Evolutionary conservation across 2,329 filamentous ascomycete genomes (phyloP), one percentile per base, ranked within the genome.

Genomic region (Xylaria arbuscula): DNA sequence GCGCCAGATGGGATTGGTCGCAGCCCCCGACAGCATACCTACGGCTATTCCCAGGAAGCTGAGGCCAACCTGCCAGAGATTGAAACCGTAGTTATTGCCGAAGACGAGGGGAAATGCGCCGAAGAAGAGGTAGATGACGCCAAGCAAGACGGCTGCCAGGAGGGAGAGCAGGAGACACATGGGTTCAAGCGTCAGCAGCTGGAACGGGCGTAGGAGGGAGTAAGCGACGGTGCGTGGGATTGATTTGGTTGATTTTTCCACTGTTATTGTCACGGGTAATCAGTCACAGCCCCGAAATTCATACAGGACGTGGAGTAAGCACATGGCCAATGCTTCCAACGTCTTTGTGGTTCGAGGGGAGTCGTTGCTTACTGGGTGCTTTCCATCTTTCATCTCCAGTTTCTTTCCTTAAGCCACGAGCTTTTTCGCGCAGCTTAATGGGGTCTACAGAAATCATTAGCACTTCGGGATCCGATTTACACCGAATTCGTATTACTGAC

Each of bases 61-160:
- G 65, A 96, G 81, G n/a, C 94, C 94, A 11, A 88, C 84, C 80
- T 97, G 92, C 85, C 91, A 96, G 11, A 93, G 83, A 62, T 88
- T 89, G 82, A 97, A 94, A 22, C 87, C 89, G 78, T 97, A 91
- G 55, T 92, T 89, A 53, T 85, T 87, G 32, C 84, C 79, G 76
- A 97, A 97, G 17, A 97, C 89, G 53, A 97, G 83, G 5, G 91
- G 88, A 75, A 97, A 97, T 0, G 94, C 93, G 22, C 93, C 93
- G 78, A 97, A 97, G 83, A 97, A 97, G 47, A 97, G 88, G 77
- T 97, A 97, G 2, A 97, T 82, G 53, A 97, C 91, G 5, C 94
- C 94, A 8, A 97, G 84, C n/a, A 97, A 83, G 62, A 98, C 88
- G 47, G 93, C 93, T 0, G 92, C 93, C 74, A 94, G 92, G 24